Evolutionary conservation across 1,284 basidiomycete genomes (phyloP).

Genomic region (Neolentinus lepideus): DNA sequence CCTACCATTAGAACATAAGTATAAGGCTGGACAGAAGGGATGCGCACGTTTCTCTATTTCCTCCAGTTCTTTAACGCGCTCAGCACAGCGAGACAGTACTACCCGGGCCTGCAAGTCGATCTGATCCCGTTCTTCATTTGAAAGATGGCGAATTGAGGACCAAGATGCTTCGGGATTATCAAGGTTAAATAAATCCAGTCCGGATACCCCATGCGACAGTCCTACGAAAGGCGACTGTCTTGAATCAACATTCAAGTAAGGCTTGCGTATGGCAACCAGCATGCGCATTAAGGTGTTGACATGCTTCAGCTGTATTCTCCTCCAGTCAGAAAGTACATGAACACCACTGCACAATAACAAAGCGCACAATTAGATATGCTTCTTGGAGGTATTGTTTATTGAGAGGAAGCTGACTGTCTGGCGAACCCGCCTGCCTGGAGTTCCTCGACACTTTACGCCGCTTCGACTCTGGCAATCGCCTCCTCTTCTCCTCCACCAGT

Average conservation of each 20-base stretch:
- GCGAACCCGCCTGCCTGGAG: conserved; percentile 25
- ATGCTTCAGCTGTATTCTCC: conserved; percentile 51
- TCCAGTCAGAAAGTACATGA: no score
- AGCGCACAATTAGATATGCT: conserved; percentile 65
- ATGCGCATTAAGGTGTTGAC: conserved; percentile 65
- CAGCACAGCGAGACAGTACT: conserved; percentile 75
- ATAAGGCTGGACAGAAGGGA: not conserved
- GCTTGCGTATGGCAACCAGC: conserved; percentile 62
- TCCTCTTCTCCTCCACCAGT: conserved; percentile 40
- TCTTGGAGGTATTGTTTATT: conserved; percentile 65
- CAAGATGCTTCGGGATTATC: conserved; percentile 47
- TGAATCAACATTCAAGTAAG: conserved; percentile 74
- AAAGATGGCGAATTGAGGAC: conserved; percentile 64
- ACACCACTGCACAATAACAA: conserved; percentile 5
- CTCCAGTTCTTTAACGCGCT: conserved; percentile 83
- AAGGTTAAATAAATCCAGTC: conserved; percentile 40
- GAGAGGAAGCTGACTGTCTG: conserved; percentile 28
- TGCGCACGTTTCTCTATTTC: conserved; percentile 73
- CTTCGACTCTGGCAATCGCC: conserved; percentile 36
- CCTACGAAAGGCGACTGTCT: conserved; percentile 40
- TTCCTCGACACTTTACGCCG: conserved; percentile 38
- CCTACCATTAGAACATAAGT: not conserved
- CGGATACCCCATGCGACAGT: conserved; percentile 33
- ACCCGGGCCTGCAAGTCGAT: conserved; percentile 85
- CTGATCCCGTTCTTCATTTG: conserved; percentile 84